Evolutionary conservation across 805 yeast species (phyloP), one percentile per base, ranked within the genome.

Genomic region (Nakazawaea anatomiae): DNA sequence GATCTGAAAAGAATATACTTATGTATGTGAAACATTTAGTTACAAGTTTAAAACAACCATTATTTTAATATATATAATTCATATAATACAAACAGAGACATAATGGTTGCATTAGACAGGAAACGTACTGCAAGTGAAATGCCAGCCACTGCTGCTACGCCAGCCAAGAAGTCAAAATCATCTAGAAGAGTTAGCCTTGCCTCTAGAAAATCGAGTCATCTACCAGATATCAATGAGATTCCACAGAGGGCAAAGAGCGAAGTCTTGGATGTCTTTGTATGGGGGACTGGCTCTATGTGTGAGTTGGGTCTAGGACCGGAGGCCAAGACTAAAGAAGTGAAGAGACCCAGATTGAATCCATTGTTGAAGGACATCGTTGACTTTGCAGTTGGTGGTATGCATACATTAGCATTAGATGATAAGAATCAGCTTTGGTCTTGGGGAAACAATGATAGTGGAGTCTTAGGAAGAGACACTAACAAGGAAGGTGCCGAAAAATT

Each of bases 231-330:
- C 55, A 80, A 79, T 60, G 60, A 57, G 38, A 55, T 61, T 29
- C 75, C 76, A 12, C 12, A 41, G 7, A 51, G 55, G 0, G 59
- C 66, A 2, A 77, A 72, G 55, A 57, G 73, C 2, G 69, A 71
- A 29, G 75, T 79, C 25, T 69, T 92, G 49, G 94, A 90, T 61
- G 74, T 94, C 3, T 92, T 87, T 64, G 95, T 89, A 38, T 94
- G 96, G 87, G 99, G 99, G 40, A 80, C 95, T 1, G 99, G 99
- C 1, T 84, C 96, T 0, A 92, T 94, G 94, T 90, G 97, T 72
- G 99, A 94, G 65, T 75, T 94, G 31, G 99, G 99, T 1, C 73
- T 94, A n/a, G 99, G 99, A 1, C 98, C 98, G 8, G 79, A 74
- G n/a, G 89, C 96, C 2, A 85, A 78, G 57, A 92, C 89, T 38